Evolutionary conservation across 2,329 filamentous ascomycete genomes (phyloP), one percentile per base, ranked within the genome.

Genomic region (Immersiporthe knoxdaviesiana): DNA sequence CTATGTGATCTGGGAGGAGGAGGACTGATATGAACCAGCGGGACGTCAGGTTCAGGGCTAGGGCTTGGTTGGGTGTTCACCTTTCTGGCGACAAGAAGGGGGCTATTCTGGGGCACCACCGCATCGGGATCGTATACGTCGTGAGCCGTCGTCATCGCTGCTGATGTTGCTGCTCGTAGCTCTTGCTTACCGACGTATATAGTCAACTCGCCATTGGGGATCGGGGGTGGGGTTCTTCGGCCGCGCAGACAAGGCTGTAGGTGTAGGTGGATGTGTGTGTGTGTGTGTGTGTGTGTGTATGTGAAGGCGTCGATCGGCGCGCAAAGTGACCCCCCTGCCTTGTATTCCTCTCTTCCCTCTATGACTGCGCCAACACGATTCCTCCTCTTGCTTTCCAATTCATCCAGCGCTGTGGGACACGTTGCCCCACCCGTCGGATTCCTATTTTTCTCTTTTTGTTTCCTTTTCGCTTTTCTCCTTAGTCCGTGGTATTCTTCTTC

Each of bases 41-140:
- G 79, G 68, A 83, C 77, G 74, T 79, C 80, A 72, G 81, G 83
- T 44, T 81, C 79, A 16, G 85, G 85, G 74, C 84, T 86, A 63
- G 82, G 83, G 63, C 85, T 84, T n/a, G 83, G 84, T 64, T 79
- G 78, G 61, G 84, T 79, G 72, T 81, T 85, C 66, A 83, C 79
- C 70, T 77, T 77, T 79, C 78, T 76, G 63, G 81, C 77, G 75
- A 74, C 70, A 67, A 77, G 72, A 56, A 73, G 77, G 68, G 83
- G 83, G 72, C 81, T 84, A 72, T 79, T 78, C 72, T 74, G 77
- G 62, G 78, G 77, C 52, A 79, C 72, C 71, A 79, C 79, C 72
- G 83, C 82, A 79, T 84, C 81, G 72, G 81, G 77, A 72, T 84
- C 81, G 75, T 81, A 84, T 65, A 78, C 76, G 65, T 82, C 80